Conservation (phyloP, 139 green algal species). For the Coelastrella sp. region DNA sequence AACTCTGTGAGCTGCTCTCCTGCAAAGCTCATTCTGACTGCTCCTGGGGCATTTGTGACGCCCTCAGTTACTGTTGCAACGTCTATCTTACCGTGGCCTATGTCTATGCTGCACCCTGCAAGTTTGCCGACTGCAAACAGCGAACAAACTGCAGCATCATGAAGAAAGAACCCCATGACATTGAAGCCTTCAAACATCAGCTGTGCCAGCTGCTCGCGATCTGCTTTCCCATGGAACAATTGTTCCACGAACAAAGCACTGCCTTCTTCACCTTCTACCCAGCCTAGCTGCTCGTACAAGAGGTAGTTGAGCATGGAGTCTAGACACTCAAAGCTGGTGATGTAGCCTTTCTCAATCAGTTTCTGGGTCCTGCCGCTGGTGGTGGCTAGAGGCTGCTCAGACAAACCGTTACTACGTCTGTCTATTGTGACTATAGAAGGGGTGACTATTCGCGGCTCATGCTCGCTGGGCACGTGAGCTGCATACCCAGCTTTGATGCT, state of each 20-base stretch:
- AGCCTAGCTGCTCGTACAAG: constrained; percentile 81
- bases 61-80: constrained; percentile 86
- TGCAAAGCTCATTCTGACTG: constrained; percentile 68
- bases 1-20: constrained; percentile 65
- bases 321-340: constrained; percentile 72
- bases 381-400: background rate
- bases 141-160: constrained; percentile 76
- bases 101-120: constrained; percentile 84
- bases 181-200: constrained; percentile 86
- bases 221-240: constrained; percentile 65
- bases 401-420: background rate
- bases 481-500: constrained; percentile 77
- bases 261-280: constrained; percentile 77
- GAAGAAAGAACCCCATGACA: constrained; percentile 73
- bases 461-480: constrained; percentile 69
- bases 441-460: constrained; percentile 69
- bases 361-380: background rate
- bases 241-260: constrained; percentile 79
- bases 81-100: constrained; percentile 87
- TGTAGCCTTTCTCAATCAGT: constrained; percentile 56
- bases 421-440: constrained; percentile 5
- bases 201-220: constrained; percentile 81
- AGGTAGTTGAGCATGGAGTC: constrained; percentile 77
- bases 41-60: constrained; percentile 58
- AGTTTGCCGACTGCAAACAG: constrained; percentile 83